A percentile compares a stretch with the other conserved stretches of the same genome.
phyloP scores from a whole-genome alignment of 345 rosid genomes.

The Syzygium aromaticum region DNA sequence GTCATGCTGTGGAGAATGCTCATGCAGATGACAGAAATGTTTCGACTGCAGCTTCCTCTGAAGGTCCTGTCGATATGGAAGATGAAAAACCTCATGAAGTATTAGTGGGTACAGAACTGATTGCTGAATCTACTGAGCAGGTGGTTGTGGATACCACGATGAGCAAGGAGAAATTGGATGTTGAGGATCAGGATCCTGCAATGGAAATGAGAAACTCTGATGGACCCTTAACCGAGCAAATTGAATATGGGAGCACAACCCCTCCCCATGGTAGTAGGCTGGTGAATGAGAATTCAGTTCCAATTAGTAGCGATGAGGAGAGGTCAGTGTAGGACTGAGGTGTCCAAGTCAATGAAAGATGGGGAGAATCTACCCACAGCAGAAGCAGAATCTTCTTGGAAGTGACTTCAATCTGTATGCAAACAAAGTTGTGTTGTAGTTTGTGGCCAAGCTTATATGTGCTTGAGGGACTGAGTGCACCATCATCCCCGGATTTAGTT shows the following conservation, averaged over 20 bases:
- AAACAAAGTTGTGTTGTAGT: neutral
- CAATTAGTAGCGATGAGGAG: neutral
- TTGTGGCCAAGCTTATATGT: neutral
- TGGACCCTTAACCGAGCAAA: neutral
- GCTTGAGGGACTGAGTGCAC: neutral
- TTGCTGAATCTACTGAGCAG: neutral
- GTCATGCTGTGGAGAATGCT: neutral
- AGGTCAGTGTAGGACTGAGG: neutral
- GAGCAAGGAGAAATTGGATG: neutral
- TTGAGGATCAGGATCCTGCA: neutral
- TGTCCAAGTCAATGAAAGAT: neutral
- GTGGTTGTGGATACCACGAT: neutral
- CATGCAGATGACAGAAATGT: neutral
- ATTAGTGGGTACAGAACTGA: neutral
- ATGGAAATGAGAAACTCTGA: neutral
- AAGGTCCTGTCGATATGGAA: neutral
- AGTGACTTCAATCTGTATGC: neutral
- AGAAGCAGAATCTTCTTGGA: neutral
- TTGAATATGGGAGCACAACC: neutral
- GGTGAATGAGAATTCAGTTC: neutral
- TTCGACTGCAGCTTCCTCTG: neutral
- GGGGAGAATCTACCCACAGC: neutral
- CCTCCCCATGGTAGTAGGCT: neutral
- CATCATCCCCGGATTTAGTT: neutral
- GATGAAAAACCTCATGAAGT: neutral